Base-by-base conservation (phyloP, 768 basidiomycete species). In the Suillus placidus region DNA sequence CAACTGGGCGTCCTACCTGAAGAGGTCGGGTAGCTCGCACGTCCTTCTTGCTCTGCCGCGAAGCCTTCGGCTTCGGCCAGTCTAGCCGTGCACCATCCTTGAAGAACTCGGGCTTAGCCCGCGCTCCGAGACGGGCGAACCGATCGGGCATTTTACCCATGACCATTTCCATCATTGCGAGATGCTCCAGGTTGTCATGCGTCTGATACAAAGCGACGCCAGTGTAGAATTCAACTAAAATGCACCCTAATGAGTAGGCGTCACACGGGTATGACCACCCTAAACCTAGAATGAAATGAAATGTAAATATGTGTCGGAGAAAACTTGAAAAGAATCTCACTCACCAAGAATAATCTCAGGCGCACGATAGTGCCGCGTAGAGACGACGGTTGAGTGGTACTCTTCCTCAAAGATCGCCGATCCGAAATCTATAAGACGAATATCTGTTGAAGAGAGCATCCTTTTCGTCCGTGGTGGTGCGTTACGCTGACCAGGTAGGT, bases 81-180 rank as follows among this genome's bases (percentile, higher is more conserved):
- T 95, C 94, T 49, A 99, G 85, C 72, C 89, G 92, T 68, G 83
- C 78, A 37, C 87, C 89, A 26, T 92, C 91, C 74, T 92, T 94
- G 83, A 99, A 98, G 77, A 93, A 97, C 73, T 99, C 96, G 9
- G 94, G 88, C 72, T 96, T 96, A 60, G 88, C 87, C 56, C 91
- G 85, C 10, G 89, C 87, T 20, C 90, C 91, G 52, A 85, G 83
- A 51, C 90, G 85, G 45, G 88, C 87, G 73, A 97, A 94, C 6
- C 90, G 88, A 60, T 92, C 89, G 0, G 96, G 94, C 91, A 99
- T 96, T 81, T 92, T 93, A 65, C 97, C 97, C 93, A 99, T 98
- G 45, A 99, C 97, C 76, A 93, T 90, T 76, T 99, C 96, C 97
- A 99, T 99, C 97, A 99, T 99, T 47, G 97, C 97, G 16, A 99